A percentile compares a stretch with the other conserved stretches of the same genome.
Evolutionary conservation across 2,329 filamentous ascomycete genomes (phyloP).

Genomic region (Apiospora hydei): DNA sequence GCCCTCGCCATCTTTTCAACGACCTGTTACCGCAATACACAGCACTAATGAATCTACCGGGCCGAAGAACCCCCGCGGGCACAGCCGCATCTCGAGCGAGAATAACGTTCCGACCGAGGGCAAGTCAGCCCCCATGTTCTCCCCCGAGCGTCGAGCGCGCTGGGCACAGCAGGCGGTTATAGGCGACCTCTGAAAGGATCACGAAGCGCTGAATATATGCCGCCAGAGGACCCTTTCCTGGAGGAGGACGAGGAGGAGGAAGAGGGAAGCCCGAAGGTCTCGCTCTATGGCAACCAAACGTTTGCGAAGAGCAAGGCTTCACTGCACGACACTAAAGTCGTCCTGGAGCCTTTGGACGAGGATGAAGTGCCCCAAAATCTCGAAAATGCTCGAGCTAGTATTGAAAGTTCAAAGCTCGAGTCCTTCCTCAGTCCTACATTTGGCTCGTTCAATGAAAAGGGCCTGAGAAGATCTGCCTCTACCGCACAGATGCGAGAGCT

Average conservation of each 20-base stretch:
- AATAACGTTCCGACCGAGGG: conserved; percentile 57
- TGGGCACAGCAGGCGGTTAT: conserved; percentile 66
- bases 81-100: conserved; percentile 69
- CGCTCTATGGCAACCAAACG: conserved; percentile 32
- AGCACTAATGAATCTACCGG: conserved; percentile 39
- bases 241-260: conserved; percentile 11
- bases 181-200: conserved; percentile 56
- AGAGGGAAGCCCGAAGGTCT: neutral
- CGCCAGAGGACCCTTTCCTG: neutral
- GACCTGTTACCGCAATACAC: conserved; percentile 48
- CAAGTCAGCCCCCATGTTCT: conserved; percentile 48
- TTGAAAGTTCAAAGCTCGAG: conserved; percentile 44
- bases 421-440: conserved; percentile 55
- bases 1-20: conserved; percentile 57
- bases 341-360: conserved; percentile 63
- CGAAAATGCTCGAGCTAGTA: conserved; percentile 34
- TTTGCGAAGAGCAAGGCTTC: conserved; percentile 45
- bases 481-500: conserved; percentile 76
- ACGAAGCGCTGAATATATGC: conserved; percentile 52
- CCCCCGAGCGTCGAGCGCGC: conserved; percentile 69
- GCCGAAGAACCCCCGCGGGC: conserved; percentile 48
- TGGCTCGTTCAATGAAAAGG: conserved; percentile 51
- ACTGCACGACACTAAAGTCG: conserved; percentile 49
- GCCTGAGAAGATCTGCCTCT: conserved; percentile 71
- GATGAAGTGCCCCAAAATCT: conserved; percentile 50